Evolutionary conservation across 164 flowering plant genomes (phyloP), one percentile per base, ranked within the genome.

Genomic region (Paratinospora sagittata): DNA sequence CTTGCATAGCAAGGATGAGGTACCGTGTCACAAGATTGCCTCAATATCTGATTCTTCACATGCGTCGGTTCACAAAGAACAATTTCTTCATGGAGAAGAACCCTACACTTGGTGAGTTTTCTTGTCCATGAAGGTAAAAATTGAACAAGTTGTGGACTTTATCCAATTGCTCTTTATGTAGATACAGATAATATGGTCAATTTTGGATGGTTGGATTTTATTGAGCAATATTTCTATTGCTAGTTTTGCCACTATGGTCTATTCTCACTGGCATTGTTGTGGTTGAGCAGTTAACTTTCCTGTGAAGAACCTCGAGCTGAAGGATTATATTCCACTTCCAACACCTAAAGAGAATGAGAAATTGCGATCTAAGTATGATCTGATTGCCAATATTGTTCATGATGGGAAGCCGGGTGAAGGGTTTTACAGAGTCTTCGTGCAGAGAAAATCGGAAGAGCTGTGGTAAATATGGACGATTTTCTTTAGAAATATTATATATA

Each of bases 401-500:
- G 99, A 96, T 73, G 99, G 99, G 30, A 91, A 96, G 74, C 98
- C 99, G 36, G 88, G 91, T 76, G 97, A 87, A 81, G 99, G 99
- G 52, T 80, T 73, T 61, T 96, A 91, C 76, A 88, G 98, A 79
- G 99, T 85, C 34, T 93, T 93, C 81, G 98, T 96, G 14, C 99
- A 96, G 81, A 81, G 99, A 62, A 96, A 96, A 78, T 93, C 99
- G 16, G 98, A 96, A 82, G 98, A 93, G 77, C 80, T 86, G 83
- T 95, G 98, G 98, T 92, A 65, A 17, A 43, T 14, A 1, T 62
- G n/a, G 58, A 52, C 3, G 9, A 26, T 3, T 26, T 26, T 24
- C 30, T 67, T 67, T 0, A 23, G 47, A 58, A 17, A 17, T 49
- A 49, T 49, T 49, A 52, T 52, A 17, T 52, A 41, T 0, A 41